Conservation (phyloP, 352 stramenopile species). For the Phytopythium delawarense region DNA sequence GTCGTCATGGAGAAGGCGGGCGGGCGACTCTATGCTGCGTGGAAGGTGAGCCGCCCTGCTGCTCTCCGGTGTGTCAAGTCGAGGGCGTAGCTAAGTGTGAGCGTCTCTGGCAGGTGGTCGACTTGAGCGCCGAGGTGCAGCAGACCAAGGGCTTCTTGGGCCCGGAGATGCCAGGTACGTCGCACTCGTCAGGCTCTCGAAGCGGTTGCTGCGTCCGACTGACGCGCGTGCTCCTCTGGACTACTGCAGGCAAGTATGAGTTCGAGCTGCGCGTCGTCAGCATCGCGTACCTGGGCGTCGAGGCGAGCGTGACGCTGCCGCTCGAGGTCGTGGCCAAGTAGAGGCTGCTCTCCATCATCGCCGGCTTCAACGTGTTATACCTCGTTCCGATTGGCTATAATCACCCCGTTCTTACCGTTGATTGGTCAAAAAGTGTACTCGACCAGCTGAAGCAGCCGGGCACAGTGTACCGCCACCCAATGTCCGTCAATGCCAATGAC, state of each 20-base stretch:
- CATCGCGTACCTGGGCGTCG: constrained; percentile 54
- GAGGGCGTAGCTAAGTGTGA: constrained; percentile 1
- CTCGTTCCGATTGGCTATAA: no score
- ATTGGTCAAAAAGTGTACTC: no score
- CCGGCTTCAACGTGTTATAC: no score
- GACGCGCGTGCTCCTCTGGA: background rate
- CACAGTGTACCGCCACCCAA: no score
- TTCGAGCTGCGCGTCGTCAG: constrained; percentile 74
- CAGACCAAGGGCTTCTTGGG: constrained; percentile 64
- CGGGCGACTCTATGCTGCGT: constrained; percentile 53
- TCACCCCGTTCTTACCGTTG: no score
- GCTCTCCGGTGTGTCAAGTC: background rate
- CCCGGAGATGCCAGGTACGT: constrained; percentile 45
- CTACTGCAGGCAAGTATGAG: constrained; percentile 53
- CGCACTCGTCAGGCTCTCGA: background rate
- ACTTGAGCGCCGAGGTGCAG: constrained; percentile 43
- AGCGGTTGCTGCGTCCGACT: background rate
- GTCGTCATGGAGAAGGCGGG: constrained; percentile 58
- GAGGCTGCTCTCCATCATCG: background rate
- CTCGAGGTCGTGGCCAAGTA: constrained; percentile 33
- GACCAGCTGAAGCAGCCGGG: no score
- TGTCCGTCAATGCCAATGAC: no score
- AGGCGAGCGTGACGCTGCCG: constrained; percentile 29
- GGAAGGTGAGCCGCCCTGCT: constrained; percentile 37
- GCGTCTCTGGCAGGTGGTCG: constrained; percentile 29